phyloP scores from a whole-genome alignment of 805 yeast species.

The Schizosaccharomyces cryophilus region DNA sequence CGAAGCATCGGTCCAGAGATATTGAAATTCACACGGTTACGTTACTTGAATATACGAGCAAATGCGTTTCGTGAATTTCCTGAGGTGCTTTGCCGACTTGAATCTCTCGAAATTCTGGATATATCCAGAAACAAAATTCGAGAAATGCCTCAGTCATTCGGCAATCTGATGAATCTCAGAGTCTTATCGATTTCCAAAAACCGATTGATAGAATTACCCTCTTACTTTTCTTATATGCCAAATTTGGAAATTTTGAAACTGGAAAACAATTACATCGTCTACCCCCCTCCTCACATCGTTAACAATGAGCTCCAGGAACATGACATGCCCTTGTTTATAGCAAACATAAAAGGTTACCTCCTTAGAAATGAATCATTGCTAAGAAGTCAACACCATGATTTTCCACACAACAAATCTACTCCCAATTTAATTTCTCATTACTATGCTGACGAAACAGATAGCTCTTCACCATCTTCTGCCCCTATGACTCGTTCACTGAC shows the following conservation, averaged over 20 bases:
- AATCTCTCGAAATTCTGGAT: constrained; percentile 38
- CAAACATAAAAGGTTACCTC: background rate
- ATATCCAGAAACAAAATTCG: constrained; percentile 30
- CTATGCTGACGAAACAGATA: background rate
- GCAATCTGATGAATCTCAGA: constrained; percentile 19
- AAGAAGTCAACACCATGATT: background rate
- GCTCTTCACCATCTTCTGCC: background rate
- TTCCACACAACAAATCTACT: background rate
- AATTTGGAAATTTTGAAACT: constrained; percentile 34
- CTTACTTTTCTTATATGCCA: constrained; percentile 25
- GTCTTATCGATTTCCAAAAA: constrained; percentile 41
- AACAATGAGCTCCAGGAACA: background rate
- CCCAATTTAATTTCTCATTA: background rate
- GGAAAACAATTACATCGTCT: constrained; percentile 33
- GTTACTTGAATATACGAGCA: constrained; percentile 40
- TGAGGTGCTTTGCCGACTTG: constrained; percentile 14
- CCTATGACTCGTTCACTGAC: background rate
- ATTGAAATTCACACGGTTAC: constrained; percentile 18
- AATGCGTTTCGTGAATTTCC: constrained; percentile 36
- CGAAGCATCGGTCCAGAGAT: background rate
- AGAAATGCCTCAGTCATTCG: constrained; percentile 23
- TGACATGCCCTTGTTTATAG: background rate
- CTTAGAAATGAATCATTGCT: background rate
- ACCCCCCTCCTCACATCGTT: constrained; percentile 19
- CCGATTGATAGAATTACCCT: constrained; percentile 29